Evolutionary conservation across 192 early-diverging fungal genomes (phyloP).

Genomic region (Coemansia sp.): DNA sequence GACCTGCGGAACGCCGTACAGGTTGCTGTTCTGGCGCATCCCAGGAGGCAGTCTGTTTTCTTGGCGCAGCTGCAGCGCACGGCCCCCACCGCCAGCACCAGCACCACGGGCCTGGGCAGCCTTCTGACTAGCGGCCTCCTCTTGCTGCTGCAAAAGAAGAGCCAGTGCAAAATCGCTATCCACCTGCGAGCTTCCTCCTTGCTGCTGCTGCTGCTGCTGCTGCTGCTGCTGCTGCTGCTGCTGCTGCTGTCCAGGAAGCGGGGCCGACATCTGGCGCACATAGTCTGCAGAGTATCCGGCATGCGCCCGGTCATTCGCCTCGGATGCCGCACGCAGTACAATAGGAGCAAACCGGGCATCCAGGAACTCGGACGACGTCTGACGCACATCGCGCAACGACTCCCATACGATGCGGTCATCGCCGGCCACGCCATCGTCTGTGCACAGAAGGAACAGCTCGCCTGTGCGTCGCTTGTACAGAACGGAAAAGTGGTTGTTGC

Average conservation of each 20-base stretch:
- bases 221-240: no score
- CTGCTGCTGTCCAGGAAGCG: neutral
- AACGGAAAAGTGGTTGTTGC: slow-evolving; percentile 93
- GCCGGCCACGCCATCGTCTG: slow-evolving; percentile 66
- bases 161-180: slow-evolving; percentile 56
- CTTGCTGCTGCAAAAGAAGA: slow-evolving; percentile 48
- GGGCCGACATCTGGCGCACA: slow-evolving; percentile 10
- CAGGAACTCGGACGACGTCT: slow-evolving; percentile 61
- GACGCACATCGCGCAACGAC: slow-evolving; percentile 64
- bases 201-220: no score
- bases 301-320: neutral
- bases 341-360: slow-evolving; percentile 57
- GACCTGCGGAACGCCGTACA: slow-evolving; percentile 45
- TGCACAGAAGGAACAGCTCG: slow-evolving; percentile 63
- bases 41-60: slow-evolving; percentile 41
- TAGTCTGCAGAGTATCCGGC: slow-evolving; percentile 10
- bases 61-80: slow-evolving; percentile 34
- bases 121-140: slow-evolving; percentile 7
- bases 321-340: neutral
- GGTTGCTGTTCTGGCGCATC: slow-evolving; percentile 13
- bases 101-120: no score
- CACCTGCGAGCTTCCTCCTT: no score
- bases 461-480: slow-evolving; percentile 61
- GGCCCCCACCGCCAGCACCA: no score
- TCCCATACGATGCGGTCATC: slow-evolving; percentile 74